Evolutionary conservation across 139 green algal species (phyloP).

Genomic region (Ulvella scutata): DNA sequence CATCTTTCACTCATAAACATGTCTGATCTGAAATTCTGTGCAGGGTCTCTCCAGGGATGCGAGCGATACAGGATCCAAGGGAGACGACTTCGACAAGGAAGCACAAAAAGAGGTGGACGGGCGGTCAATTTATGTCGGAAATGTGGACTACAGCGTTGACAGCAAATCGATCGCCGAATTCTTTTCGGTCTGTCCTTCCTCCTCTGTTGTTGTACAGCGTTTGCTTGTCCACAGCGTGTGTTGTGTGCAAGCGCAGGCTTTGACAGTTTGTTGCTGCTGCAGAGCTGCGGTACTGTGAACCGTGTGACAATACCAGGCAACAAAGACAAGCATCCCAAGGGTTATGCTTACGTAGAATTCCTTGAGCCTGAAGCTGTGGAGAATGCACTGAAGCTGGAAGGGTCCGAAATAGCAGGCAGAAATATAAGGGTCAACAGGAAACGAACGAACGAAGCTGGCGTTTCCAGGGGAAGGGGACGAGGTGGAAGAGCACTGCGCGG

Average conservation of each 20-base stretch:
- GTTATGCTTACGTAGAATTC: not conserved
- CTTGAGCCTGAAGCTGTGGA: not conserved
- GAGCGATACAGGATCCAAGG: too few species aligned
- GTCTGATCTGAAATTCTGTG: too few species aligned
- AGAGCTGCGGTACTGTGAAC: not conserved
- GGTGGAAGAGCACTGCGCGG: not conserved
- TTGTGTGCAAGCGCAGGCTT: not conserved
- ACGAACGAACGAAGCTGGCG: not conserved
- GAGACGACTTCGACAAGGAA: not conserved
- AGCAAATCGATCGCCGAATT: slow-evolving; percentile 1
- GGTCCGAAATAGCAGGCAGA: not conserved
- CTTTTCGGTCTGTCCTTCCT: not conserved
- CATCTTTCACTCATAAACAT: too few species aligned
- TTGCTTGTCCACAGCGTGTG: not conserved
- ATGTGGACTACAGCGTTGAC: not conserved
- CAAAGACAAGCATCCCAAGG: slow-evolving; percentile 1
- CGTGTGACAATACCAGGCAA: not conserved
- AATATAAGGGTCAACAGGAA: not conserved
- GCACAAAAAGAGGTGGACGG: not conserved
- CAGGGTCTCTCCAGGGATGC: too few species aligned
- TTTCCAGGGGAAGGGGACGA: not conserved
- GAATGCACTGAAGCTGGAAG: not conserved
- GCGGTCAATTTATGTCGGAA: not conserved
- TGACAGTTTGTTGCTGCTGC: not conserved
- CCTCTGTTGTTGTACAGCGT: not conserved